Conservation (phyloP, 2,329 filamentous ascomycete species). For the Hypoxylon sp. region DNA sequence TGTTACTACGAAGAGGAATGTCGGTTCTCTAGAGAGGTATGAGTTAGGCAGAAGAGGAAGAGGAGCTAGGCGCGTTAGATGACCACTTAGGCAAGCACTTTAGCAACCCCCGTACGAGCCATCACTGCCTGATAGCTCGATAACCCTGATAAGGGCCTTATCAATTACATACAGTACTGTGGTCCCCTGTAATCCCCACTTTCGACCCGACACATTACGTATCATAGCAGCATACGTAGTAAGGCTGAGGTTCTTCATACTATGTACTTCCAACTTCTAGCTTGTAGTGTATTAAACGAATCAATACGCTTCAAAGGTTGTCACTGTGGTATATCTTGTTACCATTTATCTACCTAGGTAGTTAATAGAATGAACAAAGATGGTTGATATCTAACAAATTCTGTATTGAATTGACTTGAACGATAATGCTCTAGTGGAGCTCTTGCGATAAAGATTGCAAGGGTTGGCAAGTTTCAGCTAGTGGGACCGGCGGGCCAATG, state of each 20-base stretch:
- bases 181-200: constrained; percentile 13
- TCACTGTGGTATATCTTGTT: background rate
- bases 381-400: background rate
- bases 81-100: constrained; percentile 3
- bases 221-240: background rate
- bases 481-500: constrained; percentile 13
- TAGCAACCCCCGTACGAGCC: background rate
- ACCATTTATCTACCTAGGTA: background rate
- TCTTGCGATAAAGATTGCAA: constrained; percentile 37
- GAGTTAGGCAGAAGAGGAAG: constrained; percentile 12
- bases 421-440: constrained; percentile 28
- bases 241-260: constrained; percentile 15
- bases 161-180: constrained; percentile 15
- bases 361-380: background rate
- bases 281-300: background rate
- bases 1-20: background rate
- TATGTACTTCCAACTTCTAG: background rate
- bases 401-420: background rate
- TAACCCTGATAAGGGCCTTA: constrained; percentile 31
- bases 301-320: background rate
- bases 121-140: constrained; percentile 29
- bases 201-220: constrained; percentile 14
- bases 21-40: background rate
- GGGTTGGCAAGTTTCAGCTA: constrained; percentile 30
- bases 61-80: constrained; percentile 2